Base-by-base conservation (phyloP, 805 yeast genomes). In the Lipomyces yamadae region DNA sequence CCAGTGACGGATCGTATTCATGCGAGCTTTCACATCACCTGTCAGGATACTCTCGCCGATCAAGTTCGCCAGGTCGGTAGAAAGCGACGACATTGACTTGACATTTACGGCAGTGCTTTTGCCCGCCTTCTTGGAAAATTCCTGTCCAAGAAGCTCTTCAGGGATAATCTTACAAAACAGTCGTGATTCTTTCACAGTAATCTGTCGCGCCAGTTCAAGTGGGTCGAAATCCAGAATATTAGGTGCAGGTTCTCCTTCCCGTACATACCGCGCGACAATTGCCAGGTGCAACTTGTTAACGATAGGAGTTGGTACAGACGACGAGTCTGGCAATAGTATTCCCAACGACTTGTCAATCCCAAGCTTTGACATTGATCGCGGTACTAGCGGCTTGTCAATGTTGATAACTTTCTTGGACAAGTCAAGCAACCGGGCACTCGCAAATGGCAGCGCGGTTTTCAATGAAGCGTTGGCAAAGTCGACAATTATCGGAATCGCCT, bases 31-130 rank as follows among this genome's bases (percentile, higher is more conserved):
- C 2, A 85, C 76, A 61, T 91, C 96, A 7, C 80, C 78, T 54
- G 84, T 80, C 64, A 94, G 84, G 69, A 94, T 89, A 81, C 86
- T 85, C 69, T 86, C 88, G 0, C 95, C 87, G 8, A 91, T 91
- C 80, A 88, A 92, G 75, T 89, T 90, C 0, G 98, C 92, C 65
- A 93, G 78, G 64, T 86, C 86, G 74, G 94, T 94, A 24, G 97
- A 92, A 64, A 88, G 86, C 60, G 83, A 81, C 70, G 91, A 89
- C 86, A 74, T 83, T 79, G 62, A 84, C 83, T 34, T 82, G 81
- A 1, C 84, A 48, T 70, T 68, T 30, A 57, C 64, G 10, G 73
- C 85, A 18, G 34, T 15, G 34, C 62, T 63, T 35, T 48, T 18
- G 34, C 85, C 86, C 66, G 80, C 37, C 52, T 64, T 63, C 53